A percentile compares a stretch with the other conserved stretches of the same genome.
phyloP scores from a whole-genome alignment of 1,284 basidiomycete species.

The Apiotrichum gracile region DNA sequence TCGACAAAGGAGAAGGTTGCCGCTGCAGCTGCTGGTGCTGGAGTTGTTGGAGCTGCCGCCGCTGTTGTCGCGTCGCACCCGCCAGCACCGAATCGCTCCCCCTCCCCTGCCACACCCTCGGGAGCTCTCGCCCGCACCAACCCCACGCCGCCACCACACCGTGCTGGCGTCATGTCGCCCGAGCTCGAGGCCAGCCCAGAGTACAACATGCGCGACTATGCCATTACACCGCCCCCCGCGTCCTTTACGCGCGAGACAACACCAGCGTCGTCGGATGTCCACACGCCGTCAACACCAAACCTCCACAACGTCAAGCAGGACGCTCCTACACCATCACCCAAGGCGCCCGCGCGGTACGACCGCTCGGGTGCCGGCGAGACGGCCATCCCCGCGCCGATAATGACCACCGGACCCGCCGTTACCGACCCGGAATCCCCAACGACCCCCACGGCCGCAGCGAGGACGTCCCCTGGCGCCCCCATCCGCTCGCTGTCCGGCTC shows the following conservation, averaged over 20 bases:
- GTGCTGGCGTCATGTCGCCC: background rate
- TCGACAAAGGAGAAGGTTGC: background rate
- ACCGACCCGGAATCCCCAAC: background rate
- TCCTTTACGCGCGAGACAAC: background rate
- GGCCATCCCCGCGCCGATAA: background rate
- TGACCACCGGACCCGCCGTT: background rate
- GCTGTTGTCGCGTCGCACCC: background rate
- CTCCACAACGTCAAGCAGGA: background rate
- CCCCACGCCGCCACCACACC: slow-evolving; percentile 11
- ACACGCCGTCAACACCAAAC: slow-evolving; percentile 1
- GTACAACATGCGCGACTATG: background rate
- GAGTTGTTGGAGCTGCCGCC: background rate
- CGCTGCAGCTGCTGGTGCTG: background rate
- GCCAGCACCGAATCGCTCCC: slow-evolving; percentile 6
- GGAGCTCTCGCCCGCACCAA: slow-evolving; percentile 7
- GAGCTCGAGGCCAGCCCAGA: slow-evolving; percentile 1
- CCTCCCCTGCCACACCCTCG: background rate
- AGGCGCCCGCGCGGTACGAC: background rate
- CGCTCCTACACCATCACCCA: background rate
- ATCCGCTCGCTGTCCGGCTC: slow-evolving; percentile 43
- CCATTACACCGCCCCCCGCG: background rate
- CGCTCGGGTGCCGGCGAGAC: background rate
- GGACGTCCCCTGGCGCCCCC: slow-evolving; percentile 46
- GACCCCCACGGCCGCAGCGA: background rate
- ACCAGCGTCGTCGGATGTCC: background rate